A percentile compares a stretch with the other conserved stretches of the same genome.
Conservation (phyloP, 805 yeast genomes). For the Wickerhamiella brachini region DNA sequence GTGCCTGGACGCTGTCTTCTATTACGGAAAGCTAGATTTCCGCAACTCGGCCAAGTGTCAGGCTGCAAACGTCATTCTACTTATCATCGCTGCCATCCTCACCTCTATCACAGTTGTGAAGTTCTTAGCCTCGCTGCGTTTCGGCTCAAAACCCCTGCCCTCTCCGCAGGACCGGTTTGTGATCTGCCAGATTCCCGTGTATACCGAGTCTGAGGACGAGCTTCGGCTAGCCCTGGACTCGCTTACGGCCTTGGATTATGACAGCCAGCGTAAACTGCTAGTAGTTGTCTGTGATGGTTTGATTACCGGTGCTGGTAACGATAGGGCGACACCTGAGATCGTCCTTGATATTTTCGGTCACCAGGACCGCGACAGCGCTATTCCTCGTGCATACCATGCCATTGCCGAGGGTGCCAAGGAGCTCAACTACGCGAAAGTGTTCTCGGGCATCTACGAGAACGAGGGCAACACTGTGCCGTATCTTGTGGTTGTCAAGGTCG, state of each 20-base stretch:
- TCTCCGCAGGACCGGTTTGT: constrained; percentile 29
- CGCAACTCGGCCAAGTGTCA: constrained; percentile 28
- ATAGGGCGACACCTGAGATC: constrained; percentile 41
- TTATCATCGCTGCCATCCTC: constrained; percentile 27
- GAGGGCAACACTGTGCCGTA: constrained; percentile 42
- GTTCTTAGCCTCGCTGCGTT: constrained; percentile 27
- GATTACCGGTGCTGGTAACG: constrained; percentile 48
- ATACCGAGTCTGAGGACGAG: constrained; percentile 45
- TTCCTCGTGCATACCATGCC: constrained; percentile 36
- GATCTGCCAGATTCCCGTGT: constrained; percentile 32
- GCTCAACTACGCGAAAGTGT: constrained; percentile 47
- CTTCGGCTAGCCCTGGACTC: constrained; percentile 45
- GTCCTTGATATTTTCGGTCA: constrained; percentile 34
- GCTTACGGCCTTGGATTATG: constrained; percentile 39
- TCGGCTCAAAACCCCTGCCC: constrained; percentile 27
- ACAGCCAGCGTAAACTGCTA: constrained; percentile 42
- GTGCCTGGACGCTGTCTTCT: constrained; percentile 26
- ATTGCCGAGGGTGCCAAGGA: constrained; percentile 48
- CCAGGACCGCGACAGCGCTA: constrained; percentile 35
- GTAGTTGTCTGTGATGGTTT: constrained; percentile 48
- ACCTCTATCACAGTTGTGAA: constrained; percentile 28
- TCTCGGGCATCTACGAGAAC: constrained; percentile 46
- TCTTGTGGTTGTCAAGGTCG: constrained; percentile 41
- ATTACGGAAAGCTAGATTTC: constrained; percentile 27
- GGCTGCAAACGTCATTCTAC: constrained; percentile 27